Conservation (phyloP, 2,329 filamentous ascomycete species). For the Claviceps arundinis region DNA sequence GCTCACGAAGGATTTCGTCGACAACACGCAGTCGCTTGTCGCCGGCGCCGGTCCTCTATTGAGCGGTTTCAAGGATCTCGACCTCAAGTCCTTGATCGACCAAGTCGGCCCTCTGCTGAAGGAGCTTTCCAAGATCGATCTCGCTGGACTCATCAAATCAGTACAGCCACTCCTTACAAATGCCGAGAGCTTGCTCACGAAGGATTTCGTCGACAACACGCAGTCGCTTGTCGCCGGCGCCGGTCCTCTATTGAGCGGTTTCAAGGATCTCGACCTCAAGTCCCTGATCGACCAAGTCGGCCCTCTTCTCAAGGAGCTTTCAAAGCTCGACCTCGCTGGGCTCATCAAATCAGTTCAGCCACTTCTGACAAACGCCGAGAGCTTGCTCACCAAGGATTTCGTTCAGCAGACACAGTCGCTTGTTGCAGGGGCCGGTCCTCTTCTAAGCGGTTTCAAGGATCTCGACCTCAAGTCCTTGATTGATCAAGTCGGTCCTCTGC, state of each 20-base stretch:
- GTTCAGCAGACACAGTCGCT: conserved; percentile 6
- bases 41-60: conserved; percentile 19
- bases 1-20: conserved; percentile 11
- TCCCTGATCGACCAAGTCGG: conserved; percentile 7
- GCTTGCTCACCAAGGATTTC: conserved; percentile 8
- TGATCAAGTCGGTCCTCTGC: conserved; percentile 15
- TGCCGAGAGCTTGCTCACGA: conserved; percentile 4
- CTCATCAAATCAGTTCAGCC: no score
- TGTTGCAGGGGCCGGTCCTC: conserved; percentile 14
- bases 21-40: conserved; percentile 6
- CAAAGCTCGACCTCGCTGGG: conserved; percentile 3
- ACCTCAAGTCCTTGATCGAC: conserved; percentile 10
- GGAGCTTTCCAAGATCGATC: not conserved
- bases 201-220: conserved; percentile 11
- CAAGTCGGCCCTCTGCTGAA: conserved; percentile 1
- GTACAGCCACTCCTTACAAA: conserved; percentile 9
- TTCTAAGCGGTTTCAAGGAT: conserved; percentile 22
- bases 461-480: conserved; percentile 11
- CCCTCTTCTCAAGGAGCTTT: conserved; percentile 15
- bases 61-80: conserved; percentile 19
- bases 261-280: conserved; percentile 19
- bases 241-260: conserved; percentile 19
- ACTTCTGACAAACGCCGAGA: conserved; percentile 2
- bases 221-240: conserved; percentile 10
- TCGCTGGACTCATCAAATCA: conserved; percentile 3